Conservation (phyloP, 1,139 yeast genomes). For the Blastobotrys buckinghamii region DNA sequence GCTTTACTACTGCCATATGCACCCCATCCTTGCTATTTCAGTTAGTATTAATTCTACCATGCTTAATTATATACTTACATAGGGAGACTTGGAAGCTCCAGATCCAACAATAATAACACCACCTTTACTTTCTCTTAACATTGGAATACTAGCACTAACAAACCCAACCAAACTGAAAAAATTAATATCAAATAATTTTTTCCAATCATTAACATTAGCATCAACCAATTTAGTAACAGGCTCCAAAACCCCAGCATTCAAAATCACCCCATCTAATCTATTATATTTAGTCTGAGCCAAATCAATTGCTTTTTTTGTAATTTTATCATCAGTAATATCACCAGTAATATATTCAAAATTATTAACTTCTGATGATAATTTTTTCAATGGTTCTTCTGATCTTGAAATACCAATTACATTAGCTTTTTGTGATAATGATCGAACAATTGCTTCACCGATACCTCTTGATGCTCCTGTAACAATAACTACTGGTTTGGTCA, state of each 20-base stretch:
- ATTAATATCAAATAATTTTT: conserved; percentile 63
- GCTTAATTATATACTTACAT: conserved; percentile 29
- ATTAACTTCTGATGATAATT: conserved; percentile 32
- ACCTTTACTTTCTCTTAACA: conserved; percentile 50
- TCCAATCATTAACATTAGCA: conserved; percentile 54
- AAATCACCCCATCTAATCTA: conserved; percentile 59
- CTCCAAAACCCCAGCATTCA: conserved; percentile 84
- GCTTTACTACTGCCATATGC: conserved; percentile 91
- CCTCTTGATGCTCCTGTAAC: conserved; percentile 77
- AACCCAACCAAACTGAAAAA: conserved; percentile 69
- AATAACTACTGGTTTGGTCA: conserved; percentile 36
- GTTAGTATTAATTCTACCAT: background rate
- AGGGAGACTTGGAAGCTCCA: conserved; percentile 65
- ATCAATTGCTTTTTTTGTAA: conserved; percentile 40
- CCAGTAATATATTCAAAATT: conserved; percentile 52
- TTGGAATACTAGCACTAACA: conserved; percentile 47
- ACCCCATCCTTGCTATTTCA: conserved; percentile 60
- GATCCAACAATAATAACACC: conserved; percentile 71
- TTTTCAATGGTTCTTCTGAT: conserved; percentile 43
- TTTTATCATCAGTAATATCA: conserved; percentile 50
- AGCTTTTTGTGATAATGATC: conserved; percentile 42
- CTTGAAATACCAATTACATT: conserved; percentile 72
- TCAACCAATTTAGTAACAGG: conserved; percentile 60
- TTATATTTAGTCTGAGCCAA: conserved; percentile 51
- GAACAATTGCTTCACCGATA: conserved; percentile 69